phyloP scores from a whole-genome alignment of 2,329 filamentous ascomycete genomes.

The Curvularia sp. region DNA sequence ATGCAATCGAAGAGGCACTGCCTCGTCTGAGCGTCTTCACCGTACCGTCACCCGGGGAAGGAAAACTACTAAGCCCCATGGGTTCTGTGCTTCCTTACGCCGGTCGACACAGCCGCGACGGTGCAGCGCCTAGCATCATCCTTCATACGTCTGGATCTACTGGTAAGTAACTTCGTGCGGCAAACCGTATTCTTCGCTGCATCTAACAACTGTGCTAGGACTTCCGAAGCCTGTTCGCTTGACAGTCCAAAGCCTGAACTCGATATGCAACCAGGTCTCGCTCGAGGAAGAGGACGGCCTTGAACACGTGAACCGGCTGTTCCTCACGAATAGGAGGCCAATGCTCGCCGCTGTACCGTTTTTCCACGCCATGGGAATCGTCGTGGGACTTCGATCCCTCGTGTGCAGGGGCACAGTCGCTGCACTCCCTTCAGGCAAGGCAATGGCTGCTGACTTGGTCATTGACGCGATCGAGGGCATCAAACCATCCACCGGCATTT shows the following conservation, averaged over 20 bases:
- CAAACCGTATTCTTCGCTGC: background rate
- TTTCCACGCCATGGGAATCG: constrained; percentile 4
- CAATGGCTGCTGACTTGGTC: background rate
- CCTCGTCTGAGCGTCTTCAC: too few species aligned
- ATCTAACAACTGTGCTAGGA: background rate
- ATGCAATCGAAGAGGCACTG: too few species aligned
- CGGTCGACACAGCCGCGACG: constrained; percentile 1
- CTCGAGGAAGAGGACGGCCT: constrained; percentile 1
- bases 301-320: background rate
- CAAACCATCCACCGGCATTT: constrained; percentile 1
- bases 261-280: constrained; percentile 1
- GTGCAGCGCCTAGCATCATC: background rate
- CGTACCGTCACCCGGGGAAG: too few species aligned
- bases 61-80: too few species aligned
- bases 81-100: background rate
- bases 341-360: constrained; percentile 4
- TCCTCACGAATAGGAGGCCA: background rate
- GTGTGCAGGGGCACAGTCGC: constrained; percentile 3
- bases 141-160: constrained; percentile 4
- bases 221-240: constrained; percentile 5
- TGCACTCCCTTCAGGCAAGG: constrained; percentile 1
- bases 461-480: background rate
- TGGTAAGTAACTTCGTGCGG: background rate
- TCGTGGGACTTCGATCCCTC: constrained; percentile 1
- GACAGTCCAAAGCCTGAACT: constrained; percentile 3